Evolutionary conservation across 306 rosid species (phyloP).

Genomic region (Fragaria vesca): DNA sequence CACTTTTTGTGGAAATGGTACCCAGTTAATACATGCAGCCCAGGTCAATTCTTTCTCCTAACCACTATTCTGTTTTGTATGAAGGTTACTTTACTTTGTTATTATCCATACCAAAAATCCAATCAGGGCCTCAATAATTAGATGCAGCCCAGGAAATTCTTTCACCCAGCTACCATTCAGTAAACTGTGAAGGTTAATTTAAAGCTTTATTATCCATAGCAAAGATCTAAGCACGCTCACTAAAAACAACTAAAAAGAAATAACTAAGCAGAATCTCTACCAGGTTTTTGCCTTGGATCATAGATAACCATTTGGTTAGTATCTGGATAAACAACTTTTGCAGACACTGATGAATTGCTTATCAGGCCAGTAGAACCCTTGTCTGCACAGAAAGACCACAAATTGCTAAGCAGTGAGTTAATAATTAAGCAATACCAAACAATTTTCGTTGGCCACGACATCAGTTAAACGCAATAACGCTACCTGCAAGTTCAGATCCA

Average conservation of each 20-base stretch:
- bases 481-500: slow-evolving; percentile 61
- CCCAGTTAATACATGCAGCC: background rate
- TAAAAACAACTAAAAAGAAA: background rate
- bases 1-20: background rate
- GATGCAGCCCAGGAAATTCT: background rate
- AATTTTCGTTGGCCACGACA: slow-evolving; percentile 12
- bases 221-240: background rate
- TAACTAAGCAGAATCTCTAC: slow-evolving; percentile 31
- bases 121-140: background rate
- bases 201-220: background rate
- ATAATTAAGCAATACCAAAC: slow-evolving; percentile 17
- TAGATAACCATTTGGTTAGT: slow-evolving; percentile 78
- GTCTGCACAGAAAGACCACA: slow-evolving; percentile 40
- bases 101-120: background rate
- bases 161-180: background rate
- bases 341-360: slow-evolving; percentile 42
- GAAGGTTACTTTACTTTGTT: background rate
- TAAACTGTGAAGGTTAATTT: background rate
- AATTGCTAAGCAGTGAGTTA: slow-evolving; percentile 16
- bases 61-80: background rate
- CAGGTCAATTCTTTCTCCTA: background rate
- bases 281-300: slow-evolving; percentile 81
- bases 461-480: slow-evolving; percentile 11
- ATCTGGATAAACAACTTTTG: slow-evolving; percentile 74
- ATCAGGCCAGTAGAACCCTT: slow-evolving; percentile 37